phyloP scores from a whole-genome alignment of 2,329 filamentous ascomycete genomes.

The Penicillium aurantiogriseum region DNA sequence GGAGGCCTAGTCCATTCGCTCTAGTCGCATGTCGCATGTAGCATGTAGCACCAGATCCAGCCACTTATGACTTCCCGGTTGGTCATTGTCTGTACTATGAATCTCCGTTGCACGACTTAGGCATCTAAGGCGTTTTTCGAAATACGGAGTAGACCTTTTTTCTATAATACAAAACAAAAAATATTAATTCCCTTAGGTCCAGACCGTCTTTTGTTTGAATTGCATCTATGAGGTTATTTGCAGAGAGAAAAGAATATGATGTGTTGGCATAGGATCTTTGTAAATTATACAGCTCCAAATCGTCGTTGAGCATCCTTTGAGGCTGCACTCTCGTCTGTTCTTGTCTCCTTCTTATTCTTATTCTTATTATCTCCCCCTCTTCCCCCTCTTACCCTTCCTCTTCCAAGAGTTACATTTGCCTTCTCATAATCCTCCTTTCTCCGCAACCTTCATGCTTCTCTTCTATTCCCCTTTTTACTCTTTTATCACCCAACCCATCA shows the following conservation, averaged over 20 bases:
- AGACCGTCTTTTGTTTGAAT: conserved; percentile 20
- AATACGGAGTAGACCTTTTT: conserved; percentile 16
- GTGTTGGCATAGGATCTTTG: conserved; percentile 19
- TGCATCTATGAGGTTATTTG: conserved; percentile 23
- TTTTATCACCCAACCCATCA: neutral
- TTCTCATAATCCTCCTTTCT: conserved; percentile 7
- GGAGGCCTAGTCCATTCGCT: neutral
- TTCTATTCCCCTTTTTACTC: conserved; percentile 7
- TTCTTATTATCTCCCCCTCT: neutral
- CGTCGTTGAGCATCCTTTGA: conserved; percentile 15
- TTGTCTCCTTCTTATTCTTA: neutral
- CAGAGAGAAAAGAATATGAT: conserved; percentile 15
- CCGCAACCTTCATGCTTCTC: neutral
- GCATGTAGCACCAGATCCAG: conserved; percentile 25
- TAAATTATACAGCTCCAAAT: conserved; percentile 23
- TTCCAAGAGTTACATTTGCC: conserved; percentile 1
- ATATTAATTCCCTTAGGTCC: neutral
- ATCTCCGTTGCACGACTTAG: conserved; percentile 33
- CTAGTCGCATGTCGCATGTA: neutral
- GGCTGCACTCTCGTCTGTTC: neutral
- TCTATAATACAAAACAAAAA: neutral
- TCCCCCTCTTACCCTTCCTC: conserved; percentile 16
- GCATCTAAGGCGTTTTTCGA: conserved; percentile 17
- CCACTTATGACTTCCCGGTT: conserved; percentile 25
- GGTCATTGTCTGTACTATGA: conserved; percentile 27